Conservation (phyloP, 805 yeast genomes). For the Kuraishia molischiana region DNA sequence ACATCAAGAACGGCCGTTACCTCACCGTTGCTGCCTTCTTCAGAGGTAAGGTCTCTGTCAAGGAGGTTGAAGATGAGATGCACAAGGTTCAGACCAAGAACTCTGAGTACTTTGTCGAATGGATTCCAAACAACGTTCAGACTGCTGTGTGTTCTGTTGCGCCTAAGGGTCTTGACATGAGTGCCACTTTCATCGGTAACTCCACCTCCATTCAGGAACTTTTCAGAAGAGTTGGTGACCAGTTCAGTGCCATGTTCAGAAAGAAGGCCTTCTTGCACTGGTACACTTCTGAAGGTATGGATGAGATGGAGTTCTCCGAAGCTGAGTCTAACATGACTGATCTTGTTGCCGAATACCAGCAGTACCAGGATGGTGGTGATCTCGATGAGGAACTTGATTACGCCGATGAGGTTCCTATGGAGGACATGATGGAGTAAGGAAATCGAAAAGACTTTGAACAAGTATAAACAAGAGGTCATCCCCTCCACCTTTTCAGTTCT, state of each 20-base stretch:
- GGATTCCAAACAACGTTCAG: slow-evolving; percentile 95
- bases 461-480: no score
- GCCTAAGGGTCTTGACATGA: slow-evolving; percentile 75
- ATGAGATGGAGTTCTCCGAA: slow-evolving; percentile 86
- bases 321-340: slow-evolving; percentile 90
- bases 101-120: slow-evolving; percentile 79
- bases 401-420: slow-evolving; percentile 55
- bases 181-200: slow-evolving; percentile 91
- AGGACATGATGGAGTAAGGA: slow-evolving; percentile 28
- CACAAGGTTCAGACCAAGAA: slow-evolving; percentile 73
- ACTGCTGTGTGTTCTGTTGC: slow-evolving; percentile 90
- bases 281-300: slow-evolving; percentile 96
- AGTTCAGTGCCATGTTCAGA: slow-evolving; percentile 86
- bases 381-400: slow-evolving; percentile 70
- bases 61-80: slow-evolving; percentile 94
- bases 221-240: slow-evolving; percentile 82
- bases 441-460: no score
- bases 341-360: slow-evolving; percentile 83
- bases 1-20: slow-evolving; percentile 85
- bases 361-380: slow-evolving; percentile 76
- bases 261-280: slow-evolving; percentile 94
- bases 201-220: slow-evolving; percentile 89
- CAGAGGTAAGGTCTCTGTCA: slow-evolving; percentile 86
- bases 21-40: slow-evolving; percentile 90
- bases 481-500: not conserved